These are phyloP conservation scores for Mucor plumbeus DNA, from an alignment of 371 early-diverging fungal species.

Conservation along the genomic window DNA sequence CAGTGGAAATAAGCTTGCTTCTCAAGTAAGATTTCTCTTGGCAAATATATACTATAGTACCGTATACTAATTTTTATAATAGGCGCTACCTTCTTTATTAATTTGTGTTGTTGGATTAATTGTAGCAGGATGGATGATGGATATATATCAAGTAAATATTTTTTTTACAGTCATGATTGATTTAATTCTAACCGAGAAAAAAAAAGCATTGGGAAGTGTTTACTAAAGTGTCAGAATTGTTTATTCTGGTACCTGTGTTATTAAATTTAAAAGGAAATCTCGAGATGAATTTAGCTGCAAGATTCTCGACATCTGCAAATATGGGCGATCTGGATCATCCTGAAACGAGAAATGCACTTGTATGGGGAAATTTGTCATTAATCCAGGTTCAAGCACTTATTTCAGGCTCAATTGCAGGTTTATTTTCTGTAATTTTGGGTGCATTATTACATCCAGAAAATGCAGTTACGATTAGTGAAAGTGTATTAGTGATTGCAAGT, in stretches of 20 bases:
- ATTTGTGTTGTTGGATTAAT: constrained; percentile 77
- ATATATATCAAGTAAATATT: constrained; percentile 65
- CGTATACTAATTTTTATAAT: constrained; percentile 11
- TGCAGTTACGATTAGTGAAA: constrained; percentile 55
- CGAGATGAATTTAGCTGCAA: constrained; percentile 87
- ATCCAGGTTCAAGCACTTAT: constrained; percentile 75
- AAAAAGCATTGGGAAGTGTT: constrained; percentile 77
- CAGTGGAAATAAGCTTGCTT: constrained; percentile 28
- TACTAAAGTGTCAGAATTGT: constrained; percentile 72
- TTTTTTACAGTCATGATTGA: background rate
- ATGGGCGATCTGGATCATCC: constrained; percentile 68
- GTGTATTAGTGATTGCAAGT: constrained; percentile 69
- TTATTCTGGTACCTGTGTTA: constrained; percentile 85
- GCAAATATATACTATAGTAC: no score
- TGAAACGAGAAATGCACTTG: constrained; percentile 50
- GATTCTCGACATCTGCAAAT: constrained; percentile 82
- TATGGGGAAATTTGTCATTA: constrained; percentile 74
- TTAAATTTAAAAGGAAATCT: constrained; percentile 90
- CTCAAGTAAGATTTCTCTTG: constrained; percentile 31
- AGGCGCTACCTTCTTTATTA: constrained; percentile 79
- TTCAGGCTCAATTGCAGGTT: constrained; percentile 73
- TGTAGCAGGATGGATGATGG: constrained; percentile 78
- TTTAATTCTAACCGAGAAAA: background rate
- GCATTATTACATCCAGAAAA: constrained; percentile 59
- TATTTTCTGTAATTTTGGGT: constrained; percentile 69